Conservation (phyloP, 2,329 filamentous ascomycete genomes). For the Phyllosticta citriasiana region DNA sequence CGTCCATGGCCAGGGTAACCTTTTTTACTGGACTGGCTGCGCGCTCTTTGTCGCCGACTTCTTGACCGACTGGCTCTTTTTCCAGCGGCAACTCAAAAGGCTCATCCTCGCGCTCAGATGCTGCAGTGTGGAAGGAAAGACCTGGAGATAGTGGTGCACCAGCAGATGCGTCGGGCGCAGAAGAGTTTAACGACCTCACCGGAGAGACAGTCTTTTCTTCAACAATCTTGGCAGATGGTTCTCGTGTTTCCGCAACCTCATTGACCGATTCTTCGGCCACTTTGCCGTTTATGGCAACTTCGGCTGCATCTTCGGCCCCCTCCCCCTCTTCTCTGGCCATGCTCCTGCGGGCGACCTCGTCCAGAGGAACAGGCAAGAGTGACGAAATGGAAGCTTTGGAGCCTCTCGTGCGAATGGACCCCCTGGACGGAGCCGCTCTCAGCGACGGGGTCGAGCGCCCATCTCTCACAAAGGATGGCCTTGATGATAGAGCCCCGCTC, state of each 20-base stretch:
- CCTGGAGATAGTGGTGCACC: neutral
- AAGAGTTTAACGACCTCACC: neutral
- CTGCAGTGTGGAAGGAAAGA: neutral
- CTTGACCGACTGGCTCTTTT: neutral
- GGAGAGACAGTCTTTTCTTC: neutral
- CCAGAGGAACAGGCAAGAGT: slow-evolving; percentile 2
- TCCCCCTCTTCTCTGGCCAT: slow-evolving; percentile 1
- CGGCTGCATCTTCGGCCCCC: neutral
- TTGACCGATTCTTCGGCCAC: neutral
- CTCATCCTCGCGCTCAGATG: neutral
- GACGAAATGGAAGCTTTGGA: slow-evolving; percentile 3
- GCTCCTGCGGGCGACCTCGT: slow-evolving; percentile 7
- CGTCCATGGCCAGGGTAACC: neutral
- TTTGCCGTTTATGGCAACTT: neutral
- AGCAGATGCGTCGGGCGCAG: neutral
- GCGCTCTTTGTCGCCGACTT: neutral
- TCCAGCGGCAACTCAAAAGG: neutral
- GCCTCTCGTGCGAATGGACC: slow-evolving; percentile 2
- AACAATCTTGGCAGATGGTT: neutral
- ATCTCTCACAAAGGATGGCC: slow-evolving; percentile 1
- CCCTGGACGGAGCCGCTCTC: neutral
- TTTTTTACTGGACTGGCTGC: neutral
- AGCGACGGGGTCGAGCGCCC: neutral
- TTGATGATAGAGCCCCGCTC: neutral
- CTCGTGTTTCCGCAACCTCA: neutral